These are phyloP conservation scores for Populus davidiana DNA, from an alignment of 345 rosid genomes.

Conservation along the genomic window DNA sequence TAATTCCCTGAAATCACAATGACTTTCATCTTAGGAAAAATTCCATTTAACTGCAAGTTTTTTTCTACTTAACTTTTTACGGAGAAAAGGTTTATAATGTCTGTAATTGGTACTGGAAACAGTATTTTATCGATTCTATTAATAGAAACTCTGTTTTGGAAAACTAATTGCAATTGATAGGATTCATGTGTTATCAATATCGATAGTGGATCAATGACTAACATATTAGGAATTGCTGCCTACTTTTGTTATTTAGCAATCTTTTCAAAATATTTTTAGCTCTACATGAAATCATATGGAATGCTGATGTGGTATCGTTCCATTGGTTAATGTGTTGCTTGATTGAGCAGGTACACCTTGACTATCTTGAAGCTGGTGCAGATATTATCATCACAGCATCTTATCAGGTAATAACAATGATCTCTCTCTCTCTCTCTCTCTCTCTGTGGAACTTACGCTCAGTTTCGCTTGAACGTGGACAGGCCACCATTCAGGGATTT, in stretches of 20 bases:
- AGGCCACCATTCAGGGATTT: constrained; percentile 85
- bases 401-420: constrained; percentile 51
- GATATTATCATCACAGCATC: constrained; percentile 70
- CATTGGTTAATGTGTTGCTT: constrained; percentile 15
- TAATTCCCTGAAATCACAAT: not conserved
- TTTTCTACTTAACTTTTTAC: not conserved
- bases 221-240: not conserved
- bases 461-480: constrained; percentile 14
- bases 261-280: not conserved
- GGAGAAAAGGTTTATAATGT: not conserved
- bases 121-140: not conserved
- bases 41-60: not conserved
- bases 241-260: not conserved
- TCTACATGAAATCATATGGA: not conserved
- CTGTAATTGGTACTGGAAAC: not conserved
- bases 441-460: constrained; percentile 7
- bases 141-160: not conserved
- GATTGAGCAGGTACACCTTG: constrained; percentile 62
- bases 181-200: not conserved
- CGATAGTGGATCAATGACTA: not conserved
- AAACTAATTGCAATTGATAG: not conserved
- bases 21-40: not conserved
- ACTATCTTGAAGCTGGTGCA: constrained; percentile 87
- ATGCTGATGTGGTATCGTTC: not conserved
- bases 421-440: not conserved